phyloP scores from a whole-genome alignment of 106 monocot species.

The Dactylorhiza incarnata region DNA sequence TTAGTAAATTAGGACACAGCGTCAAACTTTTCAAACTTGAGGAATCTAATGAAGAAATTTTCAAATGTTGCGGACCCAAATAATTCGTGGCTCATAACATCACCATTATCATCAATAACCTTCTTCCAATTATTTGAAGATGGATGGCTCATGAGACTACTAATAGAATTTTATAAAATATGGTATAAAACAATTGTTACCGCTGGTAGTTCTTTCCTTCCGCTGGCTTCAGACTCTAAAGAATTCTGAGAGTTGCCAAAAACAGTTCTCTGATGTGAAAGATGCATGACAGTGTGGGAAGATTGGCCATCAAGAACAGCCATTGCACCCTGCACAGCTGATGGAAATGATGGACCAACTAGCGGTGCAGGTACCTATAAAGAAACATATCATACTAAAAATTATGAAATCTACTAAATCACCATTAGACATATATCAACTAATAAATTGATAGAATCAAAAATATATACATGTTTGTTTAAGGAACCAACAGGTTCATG shows the following conservation, averaged over 20 bases:
- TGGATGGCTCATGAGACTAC: too few species aligned
- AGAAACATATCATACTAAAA: background rate
- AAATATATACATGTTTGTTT: conserved; percentile 12
- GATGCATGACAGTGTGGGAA: conserved; percentile 11
- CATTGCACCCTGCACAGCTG: conserved; percentile 9
- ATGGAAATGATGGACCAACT: conserved; percentile 10
- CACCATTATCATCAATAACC: background rate
- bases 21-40: background rate
- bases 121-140: too few species aligned
- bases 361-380: conserved; percentile 4
- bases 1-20: background rate
- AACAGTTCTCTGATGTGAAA: conserved; percentile 10
- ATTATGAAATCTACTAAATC: background rate
- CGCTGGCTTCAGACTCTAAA: conserved; percentile 18
- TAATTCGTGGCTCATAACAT: background rate
- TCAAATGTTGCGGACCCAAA: background rate
- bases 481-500: conserved; percentile 4
- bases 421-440: background rate
- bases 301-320: conserved; percentile 6
- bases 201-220: conserved; percentile 50
- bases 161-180: background rate
- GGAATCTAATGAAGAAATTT: background rate
- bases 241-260: conserved; percentile 11
- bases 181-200: conserved; percentile 17
- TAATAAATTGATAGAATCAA: conserved; percentile 8